phyloP scores from a whole-genome alignment of 768 basidiomycete species.

The Tulasnella sp. region DNA sequence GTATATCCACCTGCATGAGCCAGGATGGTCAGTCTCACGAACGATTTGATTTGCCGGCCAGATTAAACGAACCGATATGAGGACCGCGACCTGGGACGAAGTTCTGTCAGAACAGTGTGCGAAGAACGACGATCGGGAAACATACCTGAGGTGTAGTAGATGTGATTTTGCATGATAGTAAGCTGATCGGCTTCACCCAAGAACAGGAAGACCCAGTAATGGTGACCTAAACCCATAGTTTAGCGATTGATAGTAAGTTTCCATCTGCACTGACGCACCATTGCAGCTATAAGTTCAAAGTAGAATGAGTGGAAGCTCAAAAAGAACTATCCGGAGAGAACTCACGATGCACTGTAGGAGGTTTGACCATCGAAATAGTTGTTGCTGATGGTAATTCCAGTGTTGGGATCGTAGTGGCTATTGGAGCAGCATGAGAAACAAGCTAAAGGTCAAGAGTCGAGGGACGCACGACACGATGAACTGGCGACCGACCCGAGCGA shows the following conservation, averaged over 20 bases:
- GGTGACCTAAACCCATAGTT: background rate
- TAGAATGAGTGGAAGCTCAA: background rate
- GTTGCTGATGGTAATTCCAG: background rate
- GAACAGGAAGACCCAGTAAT: background rate
- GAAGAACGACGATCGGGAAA: background rate
- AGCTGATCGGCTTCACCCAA: background rate
- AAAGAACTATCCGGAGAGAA: background rate
- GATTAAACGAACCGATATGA: background rate
- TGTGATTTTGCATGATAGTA: background rate
- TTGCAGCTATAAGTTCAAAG: background rate
- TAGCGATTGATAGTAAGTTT: too few species aligned
- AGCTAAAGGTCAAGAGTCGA: background rate
- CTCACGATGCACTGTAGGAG: background rate
- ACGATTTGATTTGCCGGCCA: too few species aligned
- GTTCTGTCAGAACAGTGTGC: background rate
- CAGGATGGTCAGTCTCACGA: background rate
- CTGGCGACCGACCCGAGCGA: background rate
- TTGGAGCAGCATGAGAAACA: background rate
- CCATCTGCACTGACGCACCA: background rate
- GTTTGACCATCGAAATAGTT: background rate
- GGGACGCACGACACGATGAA: background rate
- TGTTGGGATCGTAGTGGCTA: constrained; percentile 14
- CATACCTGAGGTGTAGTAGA: background rate
- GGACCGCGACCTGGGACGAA: background rate
- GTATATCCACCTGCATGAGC: background rate